These are phyloP conservation scores for Lecanicillium sp. DNA, from an alignment of 2,329 filamentous ascomycete genomes.

Conservation along the genomic window DNA sequence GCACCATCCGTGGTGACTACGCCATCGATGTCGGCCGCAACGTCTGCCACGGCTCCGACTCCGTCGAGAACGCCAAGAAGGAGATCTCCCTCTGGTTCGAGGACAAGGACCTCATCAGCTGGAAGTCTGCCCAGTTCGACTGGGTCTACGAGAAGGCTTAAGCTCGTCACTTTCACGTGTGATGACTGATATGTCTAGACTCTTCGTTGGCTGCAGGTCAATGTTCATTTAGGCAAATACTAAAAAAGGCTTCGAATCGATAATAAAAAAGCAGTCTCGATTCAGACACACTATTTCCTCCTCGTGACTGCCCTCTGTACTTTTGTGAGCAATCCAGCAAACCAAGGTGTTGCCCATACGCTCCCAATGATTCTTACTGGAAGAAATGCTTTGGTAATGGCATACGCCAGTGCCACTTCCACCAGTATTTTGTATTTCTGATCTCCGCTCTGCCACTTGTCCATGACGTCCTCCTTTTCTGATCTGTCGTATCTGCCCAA, in stretches of 20 bases:
- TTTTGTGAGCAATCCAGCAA: slow-evolving; percentile 59
- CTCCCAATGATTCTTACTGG: slow-evolving; percentile 69
- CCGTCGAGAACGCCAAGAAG: slow-evolving; percentile 98
- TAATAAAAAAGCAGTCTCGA: not conserved
- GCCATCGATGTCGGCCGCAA: slow-evolving; percentile 82
- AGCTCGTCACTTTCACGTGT: slow-evolving; percentile 11
- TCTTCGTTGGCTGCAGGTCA: not conserved
- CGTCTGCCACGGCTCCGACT: slow-evolving; percentile 99
- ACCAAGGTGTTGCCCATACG: slow-evolving; percentile 87
- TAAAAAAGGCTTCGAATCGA: slow-evolving; percentile 2
- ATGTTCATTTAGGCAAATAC: not conserved
- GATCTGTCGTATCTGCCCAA: slow-evolving; percentile 1
- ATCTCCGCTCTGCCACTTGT: slow-evolving; percentile 30
- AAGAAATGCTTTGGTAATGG: slow-evolving; percentile 77
- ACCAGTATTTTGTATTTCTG: slow-evolving; percentile 48
- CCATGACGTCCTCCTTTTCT: slow-evolving; percentile 21
- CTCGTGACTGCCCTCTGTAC: slow-evolving; percentile 21
- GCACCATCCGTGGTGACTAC: slow-evolving; percentile 95
- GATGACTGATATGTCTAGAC: not conserved
- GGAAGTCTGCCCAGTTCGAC: slow-evolving; percentile 75
- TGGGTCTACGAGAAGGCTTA: slow-evolving; percentile 95
- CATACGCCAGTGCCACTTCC: slow-evolving; percentile 80
- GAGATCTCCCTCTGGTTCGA: slow-evolving; percentile 99
- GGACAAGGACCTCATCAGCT: slow-evolving; percentile 73
- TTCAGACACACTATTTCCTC: slow-evolving; percentile 13